phyloP scores from a whole-genome alignment of 2,329 filamentous ascomycete species.

The Pyrenophora seminiperda region DNA sequence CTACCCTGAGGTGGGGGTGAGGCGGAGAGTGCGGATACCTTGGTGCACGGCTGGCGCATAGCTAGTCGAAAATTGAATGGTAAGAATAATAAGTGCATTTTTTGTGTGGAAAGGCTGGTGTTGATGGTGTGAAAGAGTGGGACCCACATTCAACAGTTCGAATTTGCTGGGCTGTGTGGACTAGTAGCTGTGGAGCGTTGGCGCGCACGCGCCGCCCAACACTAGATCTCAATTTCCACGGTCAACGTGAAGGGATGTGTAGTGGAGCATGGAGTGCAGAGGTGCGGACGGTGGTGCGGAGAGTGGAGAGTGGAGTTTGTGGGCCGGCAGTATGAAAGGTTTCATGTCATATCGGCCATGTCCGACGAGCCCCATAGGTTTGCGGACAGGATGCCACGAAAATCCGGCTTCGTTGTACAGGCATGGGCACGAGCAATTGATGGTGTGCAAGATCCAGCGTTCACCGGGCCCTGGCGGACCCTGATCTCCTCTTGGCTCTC shows the following conservation, averaged over 20 bases:
- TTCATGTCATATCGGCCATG: slow-evolving; percentile 9
- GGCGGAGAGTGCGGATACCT: too few species aligned
- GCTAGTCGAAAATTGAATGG: too few species aligned
- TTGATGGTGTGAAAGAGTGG: background rate
- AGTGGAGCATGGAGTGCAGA: slow-evolving; percentile 17
- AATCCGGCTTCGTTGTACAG: background rate
- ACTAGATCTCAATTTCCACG: slow-evolving; percentile 1
- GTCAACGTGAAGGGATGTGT: background rate
- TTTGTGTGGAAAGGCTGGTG: slow-evolving; percentile 1
- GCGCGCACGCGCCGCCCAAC: background rate
- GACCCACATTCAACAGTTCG: slow-evolving; percentile 31
- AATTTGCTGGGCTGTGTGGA: slow-evolving; percentile 8
- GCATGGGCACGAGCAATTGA: too few species aligned
- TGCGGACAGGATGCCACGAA: background rate
- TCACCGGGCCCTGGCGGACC: slow-evolving; percentile 9
- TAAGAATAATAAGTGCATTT: background rate
- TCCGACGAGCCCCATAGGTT: slow-evolving; percentile 2
- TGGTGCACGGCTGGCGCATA: too few species aligned
- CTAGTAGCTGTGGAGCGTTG: slow-evolving; percentile 3
- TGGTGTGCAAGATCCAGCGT: background rate
- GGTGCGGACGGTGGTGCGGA: background rate
- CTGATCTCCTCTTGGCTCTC: slow-evolving; percentile 1
- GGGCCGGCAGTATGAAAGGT: background rate
- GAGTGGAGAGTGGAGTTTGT: slow-evolving; percentile 14
- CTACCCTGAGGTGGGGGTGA: too few species aligned